Evolutionary conservation across 768 basidiomycete genomes (phyloP).

Genomic region (Russula ochroleuca): DNA sequence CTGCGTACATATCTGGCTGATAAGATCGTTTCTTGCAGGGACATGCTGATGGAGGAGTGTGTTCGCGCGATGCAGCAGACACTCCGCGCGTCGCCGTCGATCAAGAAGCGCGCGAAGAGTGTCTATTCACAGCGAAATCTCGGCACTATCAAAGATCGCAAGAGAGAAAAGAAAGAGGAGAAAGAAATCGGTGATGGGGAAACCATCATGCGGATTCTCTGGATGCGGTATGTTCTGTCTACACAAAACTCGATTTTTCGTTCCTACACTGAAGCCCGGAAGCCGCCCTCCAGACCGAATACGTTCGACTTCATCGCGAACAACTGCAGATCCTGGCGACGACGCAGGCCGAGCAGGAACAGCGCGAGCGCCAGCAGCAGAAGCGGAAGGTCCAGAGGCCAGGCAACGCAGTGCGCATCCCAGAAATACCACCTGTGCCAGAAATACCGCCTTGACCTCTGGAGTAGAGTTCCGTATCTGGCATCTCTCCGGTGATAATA

Average conservation of each 20-base stretch:
- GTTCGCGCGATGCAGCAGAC: slow-evolving; percentile 92
- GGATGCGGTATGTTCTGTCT: slow-evolving; percentile 72
- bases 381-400: slow-evolving; percentile 57
- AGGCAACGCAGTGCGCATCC: slow-evolving; percentile 32
- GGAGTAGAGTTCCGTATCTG: background rate
- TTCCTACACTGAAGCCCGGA: background rate
- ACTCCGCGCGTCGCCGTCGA: slow-evolving; percentile 63
- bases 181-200: slow-evolving; percentile 73
- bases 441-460: slow-evolving; percentile 22
- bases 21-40: slow-evolving; percentile 42
- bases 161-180: slow-evolving; percentile 85
- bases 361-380: slow-evolving; percentile 57
- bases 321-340: slow-evolving; percentile 77
- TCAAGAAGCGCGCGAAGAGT: slow-evolving; percentile 89
- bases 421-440: slow-evolving; percentile 35
- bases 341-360: slow-evolving; percentile 81
- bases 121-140: slow-evolving; percentile 91
- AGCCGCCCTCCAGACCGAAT: slow-evolving; percentile 48
- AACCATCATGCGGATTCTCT: slow-evolving; percentile 88
- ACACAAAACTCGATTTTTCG: background rate
- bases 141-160: slow-evolving; percentile 91
- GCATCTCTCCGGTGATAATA: background rate
- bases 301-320: slow-evolving; percentile 83
- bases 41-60: slow-evolving; percentile 89
- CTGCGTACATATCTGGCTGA: slow-evolving; percentile 14